A percentile compares a stretch with the other conserved stretches of the same genome.
These are phyloP conservation scores for Punica granatum DNA, from an alignment of 345 rosid species.

Conservation along the genomic window DNA sequence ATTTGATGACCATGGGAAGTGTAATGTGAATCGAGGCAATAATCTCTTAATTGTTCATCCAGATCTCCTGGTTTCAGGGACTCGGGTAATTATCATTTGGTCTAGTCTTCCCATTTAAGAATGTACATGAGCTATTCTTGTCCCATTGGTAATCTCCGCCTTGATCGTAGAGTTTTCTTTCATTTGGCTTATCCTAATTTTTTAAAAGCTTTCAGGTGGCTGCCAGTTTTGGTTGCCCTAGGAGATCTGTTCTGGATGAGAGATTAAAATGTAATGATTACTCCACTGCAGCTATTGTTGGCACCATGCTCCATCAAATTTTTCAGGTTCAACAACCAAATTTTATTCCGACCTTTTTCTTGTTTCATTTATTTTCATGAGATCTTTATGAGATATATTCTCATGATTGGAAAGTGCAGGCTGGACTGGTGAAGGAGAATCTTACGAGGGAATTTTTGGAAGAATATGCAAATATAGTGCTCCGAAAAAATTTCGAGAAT, in stretches of 20 bases:
- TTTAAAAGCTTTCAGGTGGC: slow-evolving; percentile 53
- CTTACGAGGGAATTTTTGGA: slow-evolving; percentile 56
- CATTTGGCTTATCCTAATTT: not conserved
- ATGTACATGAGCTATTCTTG: not conserved
- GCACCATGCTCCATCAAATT: slow-evolving; percentile 90
- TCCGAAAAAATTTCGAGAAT: slow-evolving; percentile 72
- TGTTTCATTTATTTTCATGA: not conserved
- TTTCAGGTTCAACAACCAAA: slow-evolving; percentile 57
- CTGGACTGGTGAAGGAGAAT: slow-evolving; percentile 61
- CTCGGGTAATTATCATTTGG: slow-evolving; percentile 45
- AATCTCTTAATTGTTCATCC: slow-evolving; percentile 85
- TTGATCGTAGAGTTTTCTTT: not conserved
- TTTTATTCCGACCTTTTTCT: not conserved
- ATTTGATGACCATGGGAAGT: slow-evolving; percentile 70
- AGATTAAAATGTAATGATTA: slow-evolving; percentile 71
- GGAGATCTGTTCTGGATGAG: slow-evolving; percentile 89
- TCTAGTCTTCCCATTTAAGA: not conserved
- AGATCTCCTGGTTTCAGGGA: slow-evolving; percentile 82
- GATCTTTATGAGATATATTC: not conserved
- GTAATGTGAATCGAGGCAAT: slow-evolving; percentile 52
- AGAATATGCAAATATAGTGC: slow-evolving; percentile 54
- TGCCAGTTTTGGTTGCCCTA: slow-evolving; percentile 74
- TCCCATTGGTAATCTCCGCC: not conserved
- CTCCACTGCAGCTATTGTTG: slow-evolving; percentile 70
- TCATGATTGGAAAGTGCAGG: slow-evolving; percentile 35